phyloP scores from a whole-genome alignment of 2,329 filamentous ascomycete species.

The Cladophialophora yegresii region DNA sequence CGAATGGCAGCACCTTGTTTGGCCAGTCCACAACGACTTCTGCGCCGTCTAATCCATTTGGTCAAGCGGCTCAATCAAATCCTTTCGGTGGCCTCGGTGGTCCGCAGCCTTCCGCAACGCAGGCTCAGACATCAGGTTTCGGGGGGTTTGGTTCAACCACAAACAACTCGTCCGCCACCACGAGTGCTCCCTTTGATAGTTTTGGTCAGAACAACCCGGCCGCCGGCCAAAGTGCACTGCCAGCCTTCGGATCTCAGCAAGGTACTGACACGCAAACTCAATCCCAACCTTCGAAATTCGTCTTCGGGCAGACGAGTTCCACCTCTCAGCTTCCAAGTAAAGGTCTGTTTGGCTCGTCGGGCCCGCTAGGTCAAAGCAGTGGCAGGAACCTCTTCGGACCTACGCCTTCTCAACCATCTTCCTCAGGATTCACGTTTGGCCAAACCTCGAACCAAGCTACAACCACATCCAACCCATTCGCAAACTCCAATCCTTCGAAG shows the following conservation, averaged over 20 bases:
- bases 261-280: not conserved
- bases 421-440: constrained; percentile 21
- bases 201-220: constrained; percentile 28
- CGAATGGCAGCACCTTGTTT: constrained; percentile 24
- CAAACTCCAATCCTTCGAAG: constrained; percentile 10
- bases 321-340: constrained; percentile 12
- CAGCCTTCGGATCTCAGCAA: constrained; percentile 19
- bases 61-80: constrained; percentile 24
- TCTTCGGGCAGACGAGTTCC: constrained; percentile 20
- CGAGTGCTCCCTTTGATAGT: constrained; percentile 5
- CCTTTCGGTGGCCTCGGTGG: constrained; percentile 31
- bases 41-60: constrained; percentile 25
- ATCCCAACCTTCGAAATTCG: constrained; percentile 17
- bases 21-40: constrained; percentile 12
- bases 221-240: constrained; percentile 17
- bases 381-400: constrained; percentile 17
- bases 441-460: constrained; percentile 15
- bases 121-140: constrained; percentile 23
- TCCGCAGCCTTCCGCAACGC: constrained; percentile 16
- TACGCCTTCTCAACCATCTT: constrained; percentile 13
- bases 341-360: constrained; percentile 8
- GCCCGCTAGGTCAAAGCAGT: not conserved
- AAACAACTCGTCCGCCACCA: constrained; percentile 10
- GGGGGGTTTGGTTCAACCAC: constrained; percentile 18
- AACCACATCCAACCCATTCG: constrained; percentile 17